Base-by-base conservation (phyloP, 2,329 filamentous ascomycete species). In the Penicillium polonicum region DNA sequence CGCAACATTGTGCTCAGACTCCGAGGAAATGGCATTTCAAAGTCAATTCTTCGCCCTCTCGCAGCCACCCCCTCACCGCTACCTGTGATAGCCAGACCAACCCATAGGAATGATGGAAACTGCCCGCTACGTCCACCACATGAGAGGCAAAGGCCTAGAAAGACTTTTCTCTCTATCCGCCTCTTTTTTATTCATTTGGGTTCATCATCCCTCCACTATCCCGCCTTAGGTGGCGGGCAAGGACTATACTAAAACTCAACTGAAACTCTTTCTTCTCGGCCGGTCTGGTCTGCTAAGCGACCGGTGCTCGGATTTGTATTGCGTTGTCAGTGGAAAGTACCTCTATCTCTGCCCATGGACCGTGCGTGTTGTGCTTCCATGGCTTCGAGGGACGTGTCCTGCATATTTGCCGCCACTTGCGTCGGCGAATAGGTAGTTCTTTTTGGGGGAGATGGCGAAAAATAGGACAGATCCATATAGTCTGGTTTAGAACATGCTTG, bases 41-140 rank as follows among this genome's bases (percentile, higher is more conserved):
- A 63, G 56, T 62, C 61, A 64, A 65, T 66, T 60, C 43, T 62
- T 55, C 48, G 42, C 13, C 23, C 52, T 19, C 31, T 43, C 15
- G 46, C 45, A 51, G 41, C 51, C 55, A 54, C 46, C 48, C 53
- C 45, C 51, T 61, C 62, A 64, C 62, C 60, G 62, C 58, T 49
- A 51, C 56, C 48, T 39, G 33, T 56, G 44, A 46, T 54, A 51
- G 44, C 44, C 13, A 48, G 39, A 21, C 35, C 41, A 46, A 25
- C 15, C 33, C 52, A 35, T 23, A 36, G 46, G 31, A 23, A n/a
- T 31, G 12, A 44, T 52, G 31, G 23, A 44, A 39, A 19, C 21
- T 27, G 21, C 29, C 17, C n/a, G 9, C 4, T 5, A 23, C 13
- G 13, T 45, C 31, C 46, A 23, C 55, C 55, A 42, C 45, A 10